Conservation (phyloP, 495 filamentous ascomycete species). For the Durotheca rogersii region DNA sequence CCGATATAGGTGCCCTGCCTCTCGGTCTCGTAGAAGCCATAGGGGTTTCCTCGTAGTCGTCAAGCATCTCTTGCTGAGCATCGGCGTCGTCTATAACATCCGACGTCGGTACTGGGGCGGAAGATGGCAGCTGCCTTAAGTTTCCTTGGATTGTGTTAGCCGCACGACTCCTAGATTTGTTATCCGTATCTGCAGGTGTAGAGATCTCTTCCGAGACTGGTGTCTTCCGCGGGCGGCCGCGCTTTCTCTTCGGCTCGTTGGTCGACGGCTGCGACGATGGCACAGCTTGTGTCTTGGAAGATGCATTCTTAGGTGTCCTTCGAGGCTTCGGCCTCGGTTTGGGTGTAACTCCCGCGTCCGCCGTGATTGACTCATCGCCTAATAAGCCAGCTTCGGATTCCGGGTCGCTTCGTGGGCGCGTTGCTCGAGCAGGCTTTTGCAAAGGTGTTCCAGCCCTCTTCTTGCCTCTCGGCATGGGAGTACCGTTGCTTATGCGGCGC, state of each 20-base stretch:
- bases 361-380: slow-evolving; percentile 9
- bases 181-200: slow-evolving; percentile 20
- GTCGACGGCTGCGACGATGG: slow-evolving; percentile 31
- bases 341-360: slow-evolving; percentile 17
- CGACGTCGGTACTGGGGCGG: not conserved
- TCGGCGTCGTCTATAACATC: not conserved
- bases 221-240: slow-evolving; percentile 34
- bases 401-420: slow-evolving; percentile 25
- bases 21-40: slow-evolving; percentile 12
- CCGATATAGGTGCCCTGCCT: slow-evolving; percentile 14
- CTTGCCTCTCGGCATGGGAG: slow-evolving; percentile 38
- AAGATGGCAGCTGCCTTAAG: not conserved
- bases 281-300: slow-evolving; percentile 7
- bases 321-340: slow-evolving; percentile 35
- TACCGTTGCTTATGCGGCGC: slow-evolving; percentile 43
- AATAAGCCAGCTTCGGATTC: slow-evolving; percentile 23
- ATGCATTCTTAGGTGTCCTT: slow-evolving; percentile 31
- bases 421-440: slow-evolving; percentile 19
- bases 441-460: slow-evolving; percentile 48
- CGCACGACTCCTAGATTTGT: slow-evolving; percentile 2
- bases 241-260: slow-evolving; percentile 26
- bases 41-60: slow-evolving; percentile 27
- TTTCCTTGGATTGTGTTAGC: slow-evolving; percentile 7
- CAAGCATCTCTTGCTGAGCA: slow-evolving; percentile 28
- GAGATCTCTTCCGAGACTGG: slow-evolving; percentile 29